Evolutionary conservation across 352 stramenopile genomes (phyloP).

Genomic region (Phytophthora cryptogea): DNA sequence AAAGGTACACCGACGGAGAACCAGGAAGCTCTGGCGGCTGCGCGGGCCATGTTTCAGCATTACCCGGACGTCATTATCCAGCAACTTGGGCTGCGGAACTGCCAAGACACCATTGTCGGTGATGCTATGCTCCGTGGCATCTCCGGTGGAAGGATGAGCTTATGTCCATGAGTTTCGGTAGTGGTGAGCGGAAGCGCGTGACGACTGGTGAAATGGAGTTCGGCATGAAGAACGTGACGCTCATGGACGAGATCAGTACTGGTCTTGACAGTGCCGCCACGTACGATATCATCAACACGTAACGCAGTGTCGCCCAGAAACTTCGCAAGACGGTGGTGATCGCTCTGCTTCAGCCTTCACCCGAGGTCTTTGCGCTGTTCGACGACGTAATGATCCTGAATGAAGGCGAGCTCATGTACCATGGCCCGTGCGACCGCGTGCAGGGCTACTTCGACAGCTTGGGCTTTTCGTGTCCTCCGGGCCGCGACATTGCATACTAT

Average conservation of each 20-base stretch:
- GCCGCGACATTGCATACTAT: constrained; percentile 35
- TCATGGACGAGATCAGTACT: constrained; percentile 83
- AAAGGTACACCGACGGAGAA: constrained; percentile 37
- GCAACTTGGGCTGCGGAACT: constrained; percentile 47
- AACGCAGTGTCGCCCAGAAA: constrained; percentile 51
- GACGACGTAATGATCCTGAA: constrained; percentile 58
- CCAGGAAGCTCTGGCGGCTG: constrained; percentile 33
- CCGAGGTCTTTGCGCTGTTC: constrained; percentile 91
- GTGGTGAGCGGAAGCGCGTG: constrained; percentile 91
- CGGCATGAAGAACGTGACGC: constrained; percentile 69
- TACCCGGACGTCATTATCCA: constrained; percentile 47
- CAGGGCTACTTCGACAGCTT: constrained; percentile 42
- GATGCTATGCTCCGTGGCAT: constrained; percentile 64
- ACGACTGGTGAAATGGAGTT: constrained; percentile 92
- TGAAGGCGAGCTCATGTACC: constrained; percentile 86
- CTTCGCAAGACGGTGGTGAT: constrained; percentile 58
- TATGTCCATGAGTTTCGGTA: too few species aligned
- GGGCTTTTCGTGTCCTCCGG: constrained; percentile 35
- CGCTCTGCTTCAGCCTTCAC: constrained; percentile 83
- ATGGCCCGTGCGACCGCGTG: constrained; percentile 29
- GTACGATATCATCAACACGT: constrained; percentile 60
- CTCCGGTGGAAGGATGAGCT: too few species aligned
- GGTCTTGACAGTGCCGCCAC: constrained; percentile 60
- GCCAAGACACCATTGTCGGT: constrained; percentile 60
- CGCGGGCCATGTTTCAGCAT: constrained; percentile 24